Percentiles rank a stretch among this genome's conserved stretches.
Conservation (phyloP, 352 stramenopile genomes). For the Globisporangium paddicum region DNA sequence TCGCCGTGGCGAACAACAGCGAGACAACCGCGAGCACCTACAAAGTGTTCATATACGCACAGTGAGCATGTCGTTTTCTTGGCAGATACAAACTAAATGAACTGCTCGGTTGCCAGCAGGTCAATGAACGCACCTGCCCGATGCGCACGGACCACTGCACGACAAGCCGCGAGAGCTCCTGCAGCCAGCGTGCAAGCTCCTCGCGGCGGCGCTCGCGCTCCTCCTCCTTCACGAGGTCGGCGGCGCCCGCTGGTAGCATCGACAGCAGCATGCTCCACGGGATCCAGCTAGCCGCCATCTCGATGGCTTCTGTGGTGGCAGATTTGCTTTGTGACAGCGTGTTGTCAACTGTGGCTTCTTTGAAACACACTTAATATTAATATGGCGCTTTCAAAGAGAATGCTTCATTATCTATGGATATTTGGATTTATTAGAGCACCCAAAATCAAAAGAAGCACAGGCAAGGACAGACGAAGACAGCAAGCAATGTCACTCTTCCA, state of each 20-base stretch:
- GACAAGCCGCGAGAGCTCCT: conserved; percentile 25
- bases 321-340: no score
- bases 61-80: background rate
- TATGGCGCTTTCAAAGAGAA: no score
- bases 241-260: conserved; percentile 40
- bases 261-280: conserved; percentile 50
- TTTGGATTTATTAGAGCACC: no score
- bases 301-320: background rate
- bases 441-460: no score
- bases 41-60: conserved; percentile 8
- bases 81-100: background rate
- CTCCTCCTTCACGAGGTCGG: conserved; percentile 38
- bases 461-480: no score
- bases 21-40: conserved; percentile 32
- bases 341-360: no score
- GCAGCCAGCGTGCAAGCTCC: conserved; percentile 25
- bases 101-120: background rate
- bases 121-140: conserved; percentile 16
- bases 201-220: conserved; percentile 44
- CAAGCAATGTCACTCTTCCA: conserved; percentile 29
- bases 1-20: conserved; percentile 47
- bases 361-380: no score
- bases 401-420: no score
- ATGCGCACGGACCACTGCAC: conserved; percentile 33
- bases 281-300: conserved; percentile 22